Evolutionary conservation across 371 early-diverging fungal species (phyloP), one percentile per base, ranked within the genome.

Genomic region (Mortierella sp.): DNA sequence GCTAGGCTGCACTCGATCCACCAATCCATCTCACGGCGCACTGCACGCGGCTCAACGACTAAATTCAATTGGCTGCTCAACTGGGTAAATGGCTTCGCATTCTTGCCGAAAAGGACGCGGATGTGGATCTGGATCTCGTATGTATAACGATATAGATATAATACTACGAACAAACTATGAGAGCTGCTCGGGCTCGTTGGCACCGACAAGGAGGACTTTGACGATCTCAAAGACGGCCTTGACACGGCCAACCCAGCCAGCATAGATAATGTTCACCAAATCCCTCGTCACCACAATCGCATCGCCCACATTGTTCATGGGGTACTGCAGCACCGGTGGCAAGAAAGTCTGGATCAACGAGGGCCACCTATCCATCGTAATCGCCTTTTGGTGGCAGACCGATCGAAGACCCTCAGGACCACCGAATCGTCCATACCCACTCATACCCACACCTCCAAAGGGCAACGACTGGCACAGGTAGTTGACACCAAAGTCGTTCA

Each of bases 401-500:
- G 92, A 92, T 26, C 94, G 90, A 66, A 95, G 85, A 26, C 95
- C 95, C 85, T 95, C 95, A 43, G 88, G 79, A 16, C 95, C 95
- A n/a, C 90, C 92, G 71, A 92, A 92, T 31, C 95, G 91, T 31
- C 95, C 96, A 83, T 95, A 93, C 6, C 96, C 96, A 68, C 92
- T 92, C 53, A 89, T 91, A 34, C 94, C 94, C 11, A 95, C 93
- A 70, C 96, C 96, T 45, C 95, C 96, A 86, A 96, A 96, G 14
- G 96, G 96, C 68, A 96, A 84, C 26, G 93, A 89, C 78, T 95
- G 95, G 77, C 95, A 94, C 16, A 96, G 89, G 70, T 96, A 96
- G 71, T 94, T 95, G 76, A 92, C 93, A 24, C 92, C 96, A 77
- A 95, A 96, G 85, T 96, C 96, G 76, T 96, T 96, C 77, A 96